Evolutionary conservation across 2,329 filamentous ascomycete genomes (phyloP), one percentile per base, ranked within the genome.

Genomic region (Herpotrichia juniperi): DNA sequence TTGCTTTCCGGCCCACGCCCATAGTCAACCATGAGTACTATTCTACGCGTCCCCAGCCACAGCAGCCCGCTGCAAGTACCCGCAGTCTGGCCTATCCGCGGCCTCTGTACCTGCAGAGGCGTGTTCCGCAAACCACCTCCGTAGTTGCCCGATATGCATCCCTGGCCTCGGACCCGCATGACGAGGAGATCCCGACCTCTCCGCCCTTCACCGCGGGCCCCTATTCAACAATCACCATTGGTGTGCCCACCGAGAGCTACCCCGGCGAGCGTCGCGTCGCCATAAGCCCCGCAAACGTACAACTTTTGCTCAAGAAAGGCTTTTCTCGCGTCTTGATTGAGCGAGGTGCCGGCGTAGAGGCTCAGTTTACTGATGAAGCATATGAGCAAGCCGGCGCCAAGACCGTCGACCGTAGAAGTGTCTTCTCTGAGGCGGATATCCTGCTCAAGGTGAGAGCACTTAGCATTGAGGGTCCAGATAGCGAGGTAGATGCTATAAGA

Each of bases 381-480:
- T 96, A 96, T 64, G 83, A 87, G 63, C 81, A 86, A 58, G 90
- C 90, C 1, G 92, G 92, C 10, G 92, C 90, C 4, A 91, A 85
- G 12, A 76, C 96, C 3, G 89, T 91, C 37, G 87, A 91, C 58
- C 79, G 81, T 28, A 79, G 82, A 26, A 79, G 78, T n/a, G 81
- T 96, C 58, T 96, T 90, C 87, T 80, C 83, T 5, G 80, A 86
- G 48, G 86, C 88, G 55, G 85, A 96, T 68, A 90, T 96, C 58
- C 77, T 96, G 10, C 81, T 96, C 62, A 96, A 96, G 73, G 91
- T 96, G 48, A 86, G 91, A 35, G 85, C 87, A 1, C 91, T 91
- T 0, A 87, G 83, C 46, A 71, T 82, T 10, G 77, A 83, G 43
- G 79, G 78, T 3, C 67, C 77, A 5, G 76, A 85, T 43, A 83